Percentiles rank a stretch among this genome's conserved stretches.
Evolutionary conservation across 225 moss, liverwort and hornwort genomes (phyloP).

Genomic region (Pseudoscleropodium purum): DNA sequence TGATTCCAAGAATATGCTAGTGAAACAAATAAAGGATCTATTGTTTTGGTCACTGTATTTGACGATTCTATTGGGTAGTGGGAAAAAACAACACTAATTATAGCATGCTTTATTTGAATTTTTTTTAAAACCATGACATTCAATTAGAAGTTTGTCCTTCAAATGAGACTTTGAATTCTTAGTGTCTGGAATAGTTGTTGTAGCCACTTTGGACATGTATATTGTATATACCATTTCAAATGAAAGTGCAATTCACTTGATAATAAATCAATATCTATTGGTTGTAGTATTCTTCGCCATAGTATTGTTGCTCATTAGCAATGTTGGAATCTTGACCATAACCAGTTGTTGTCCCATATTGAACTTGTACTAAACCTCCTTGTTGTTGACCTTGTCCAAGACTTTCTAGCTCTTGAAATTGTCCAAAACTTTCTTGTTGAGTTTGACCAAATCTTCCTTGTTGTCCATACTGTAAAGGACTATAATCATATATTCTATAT

Average conservation of each 20-base stretch:
- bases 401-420: neutral
- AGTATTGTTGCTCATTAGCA: neutral
- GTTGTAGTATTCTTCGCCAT: neutral
- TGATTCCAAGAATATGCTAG: accelerated
- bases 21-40: neutral
- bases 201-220: neutral
- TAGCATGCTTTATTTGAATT: no score
- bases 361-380: neutral
- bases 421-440: neutral
- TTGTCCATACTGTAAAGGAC: neutral
- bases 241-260: neutral
- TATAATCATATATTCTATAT: neutral
- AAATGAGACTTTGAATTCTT: neutral
- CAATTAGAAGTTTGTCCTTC: neutral
- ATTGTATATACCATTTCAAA: neutral
- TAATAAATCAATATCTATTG: neutral
- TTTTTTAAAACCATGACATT: neutral
- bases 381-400: neutral
- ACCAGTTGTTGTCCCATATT: neutral
- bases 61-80: accelerated
- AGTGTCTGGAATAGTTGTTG: accelerated
- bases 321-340: neutral
- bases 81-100: accelerated
- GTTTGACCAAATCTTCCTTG: neutral
- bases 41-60: accelerated